Evolutionary conservation across 1,139 yeast species (phyloP).

Genomic region (Yamadazyma spencermartinsiae): DNA sequence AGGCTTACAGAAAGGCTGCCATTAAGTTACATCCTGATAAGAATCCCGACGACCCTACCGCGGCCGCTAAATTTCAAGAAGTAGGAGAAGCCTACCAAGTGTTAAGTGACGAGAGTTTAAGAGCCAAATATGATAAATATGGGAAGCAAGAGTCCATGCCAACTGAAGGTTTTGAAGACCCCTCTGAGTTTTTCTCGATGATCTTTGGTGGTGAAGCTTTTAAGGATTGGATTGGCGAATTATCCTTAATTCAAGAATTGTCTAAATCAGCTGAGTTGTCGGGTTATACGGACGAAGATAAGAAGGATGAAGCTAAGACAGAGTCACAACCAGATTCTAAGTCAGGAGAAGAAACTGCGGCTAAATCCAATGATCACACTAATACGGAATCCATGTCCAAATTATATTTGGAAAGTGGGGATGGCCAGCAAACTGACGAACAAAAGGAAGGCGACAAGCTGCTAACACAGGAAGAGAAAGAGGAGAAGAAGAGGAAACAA

Average conservation of each 20-base stretch:
- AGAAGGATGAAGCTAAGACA: constrained; percentile 11
- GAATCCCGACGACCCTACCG: constrained; percentile 83
- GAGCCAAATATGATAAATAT: constrained; percentile 69
- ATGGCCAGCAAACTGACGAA: constrained; percentile 1
- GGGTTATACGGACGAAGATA: constrained; percentile 27
- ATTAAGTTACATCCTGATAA: constrained; percentile 92
- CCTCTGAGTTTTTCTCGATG: constrained; percentile 72
- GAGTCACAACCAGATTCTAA: constrained; percentile 1
- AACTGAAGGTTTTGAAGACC: constrained; percentile 84
- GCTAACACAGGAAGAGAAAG: constrained; percentile 37
- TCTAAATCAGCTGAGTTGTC: constrained; percentile 56
- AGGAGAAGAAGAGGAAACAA: constrained; percentile 50
- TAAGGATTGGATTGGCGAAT: constrained; percentile 77
- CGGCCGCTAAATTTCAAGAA: constrained; percentile 68
- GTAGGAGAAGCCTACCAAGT: constrained; percentile 85
- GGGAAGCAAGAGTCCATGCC: constrained; percentile 88
- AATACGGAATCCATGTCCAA: constrained; percentile 4
- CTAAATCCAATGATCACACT: neutral
- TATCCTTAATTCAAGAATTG: constrained; percentile 61
- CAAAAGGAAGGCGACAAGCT: neutral
- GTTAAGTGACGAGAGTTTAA: constrained; percentile 68
- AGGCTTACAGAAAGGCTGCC: constrained; percentile 90
- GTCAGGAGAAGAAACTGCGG: neutral
- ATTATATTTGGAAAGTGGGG: constrained; percentile 14
- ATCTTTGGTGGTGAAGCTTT: constrained; percentile 89